A percentile compares a stretch with the other conserved stretches of the same genome.
Conservation (phyloP, 306 rosid genomes). For the Dryas alaskensis region DNA sequence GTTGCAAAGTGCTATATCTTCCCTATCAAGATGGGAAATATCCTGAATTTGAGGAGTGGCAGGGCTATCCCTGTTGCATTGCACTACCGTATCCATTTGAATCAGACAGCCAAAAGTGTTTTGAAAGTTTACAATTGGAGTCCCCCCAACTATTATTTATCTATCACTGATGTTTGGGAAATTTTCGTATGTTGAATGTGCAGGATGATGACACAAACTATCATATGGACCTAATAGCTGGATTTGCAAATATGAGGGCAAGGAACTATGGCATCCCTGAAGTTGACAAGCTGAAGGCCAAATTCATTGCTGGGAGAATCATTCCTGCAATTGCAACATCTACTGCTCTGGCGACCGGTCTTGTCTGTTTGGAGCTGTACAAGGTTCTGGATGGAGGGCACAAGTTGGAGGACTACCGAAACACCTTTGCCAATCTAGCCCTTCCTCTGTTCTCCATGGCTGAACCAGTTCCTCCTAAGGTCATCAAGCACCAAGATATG, state of each 20-base stretch:
- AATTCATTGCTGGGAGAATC: constrained; percentile 40
- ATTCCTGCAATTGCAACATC: constrained; percentile 41
- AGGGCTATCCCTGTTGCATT: background rate
- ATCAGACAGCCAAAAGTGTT: background rate
- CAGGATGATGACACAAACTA: constrained; percentile 43
- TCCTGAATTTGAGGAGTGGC: too few species aligned
- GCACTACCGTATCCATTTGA: background rate
- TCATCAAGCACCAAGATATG: constrained; percentile 32
- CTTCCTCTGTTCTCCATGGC: constrained; percentile 41
- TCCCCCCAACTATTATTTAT: background rate
- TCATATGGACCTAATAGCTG: constrained; percentile 40
- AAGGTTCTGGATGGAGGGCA: constrained; percentile 35
- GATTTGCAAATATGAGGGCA: constrained; percentile 42
- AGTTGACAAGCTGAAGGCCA: constrained; percentile 40
- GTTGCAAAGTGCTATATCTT: background rate
- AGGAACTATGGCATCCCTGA: constrained; percentile 39
- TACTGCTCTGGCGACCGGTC: constrained; percentile 39
- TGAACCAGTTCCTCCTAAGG: constrained; percentile 40
- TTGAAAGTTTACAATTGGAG: background rate
- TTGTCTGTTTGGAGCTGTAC: constrained; percentile 39
- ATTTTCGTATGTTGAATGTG: constrained; percentile 1
- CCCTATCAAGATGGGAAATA: too few species aligned
- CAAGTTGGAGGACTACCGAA: constrained; percentile 35
- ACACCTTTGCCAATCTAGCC: constrained; percentile 37
- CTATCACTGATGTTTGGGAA: background rate